A percentile compares a stretch with the other conserved stretches of the same genome.
These are phyloP conservation scores for Penicillium sp. DNA, from an alignment of 2,329 filamentous ascomycete genomes.

Conservation along the genomic window DNA sequence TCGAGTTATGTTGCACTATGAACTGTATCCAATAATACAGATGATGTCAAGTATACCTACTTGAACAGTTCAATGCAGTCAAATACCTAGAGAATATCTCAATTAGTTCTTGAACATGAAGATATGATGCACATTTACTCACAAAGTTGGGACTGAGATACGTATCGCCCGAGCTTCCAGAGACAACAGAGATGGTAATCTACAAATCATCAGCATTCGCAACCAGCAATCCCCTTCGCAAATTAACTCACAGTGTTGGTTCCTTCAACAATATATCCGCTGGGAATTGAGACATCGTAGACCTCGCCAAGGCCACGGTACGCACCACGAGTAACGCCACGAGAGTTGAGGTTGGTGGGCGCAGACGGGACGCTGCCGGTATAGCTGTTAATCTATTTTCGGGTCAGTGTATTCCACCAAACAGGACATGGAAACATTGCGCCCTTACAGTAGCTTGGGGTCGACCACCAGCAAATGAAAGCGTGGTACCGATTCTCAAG, in stretches of 20 bases:
- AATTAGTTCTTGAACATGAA: not conserved
- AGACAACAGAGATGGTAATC: constrained; percentile 62
- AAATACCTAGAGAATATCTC: constrained; percentile 26
- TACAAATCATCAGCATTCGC: constrained; percentile 5
- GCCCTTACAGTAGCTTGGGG: constrained; percentile 52
- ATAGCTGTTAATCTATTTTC: constrained; percentile 41
- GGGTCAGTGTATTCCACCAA: not conserved
- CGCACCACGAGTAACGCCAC: constrained; percentile 68
- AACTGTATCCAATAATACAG: no score
- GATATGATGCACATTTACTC: constrained; percentile 15
- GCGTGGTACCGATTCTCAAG: constrained; percentile 67
- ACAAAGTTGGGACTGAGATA: constrained; percentile 63
- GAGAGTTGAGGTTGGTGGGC: constrained; percentile 66
- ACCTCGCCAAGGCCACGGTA: constrained; percentile 68
- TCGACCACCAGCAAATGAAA: constrained; percentile 64
- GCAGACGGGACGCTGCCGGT: constrained; percentile 54
- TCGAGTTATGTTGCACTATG: no score
- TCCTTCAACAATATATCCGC: constrained; percentile 63
- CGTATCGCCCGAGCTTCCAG: constrained; percentile 59
- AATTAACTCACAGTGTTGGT: constrained; percentile 55
- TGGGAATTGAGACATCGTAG: constrained; percentile 65
- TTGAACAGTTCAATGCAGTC: constrained; percentile 38
- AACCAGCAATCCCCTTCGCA: not conserved
- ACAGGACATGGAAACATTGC: not conserved
- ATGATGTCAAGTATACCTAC: no score